These are phyloP conservation scores for Annona cherimola DNA, from an alignment of 164 flowering plant species.

Conservation along the genomic window DNA sequence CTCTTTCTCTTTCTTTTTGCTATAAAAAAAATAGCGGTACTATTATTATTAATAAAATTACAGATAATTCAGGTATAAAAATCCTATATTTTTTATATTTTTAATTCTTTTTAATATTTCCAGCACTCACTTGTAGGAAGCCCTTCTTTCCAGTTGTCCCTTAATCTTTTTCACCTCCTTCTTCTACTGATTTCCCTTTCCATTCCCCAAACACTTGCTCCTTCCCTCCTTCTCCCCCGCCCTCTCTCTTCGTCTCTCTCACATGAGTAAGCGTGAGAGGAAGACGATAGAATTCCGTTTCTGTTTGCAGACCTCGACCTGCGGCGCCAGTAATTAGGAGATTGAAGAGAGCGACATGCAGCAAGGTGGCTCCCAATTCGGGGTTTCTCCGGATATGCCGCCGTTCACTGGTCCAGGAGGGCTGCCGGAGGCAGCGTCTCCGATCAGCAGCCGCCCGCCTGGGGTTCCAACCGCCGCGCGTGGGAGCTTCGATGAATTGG, in stretches of 20 bases:
- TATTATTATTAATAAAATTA: background rate
- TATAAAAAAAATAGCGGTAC: no score
- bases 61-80: background rate
- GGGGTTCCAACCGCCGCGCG: background rate
- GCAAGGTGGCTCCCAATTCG: constrained; percentile 43
- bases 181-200: constrained; percentile 15
- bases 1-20: constrained; percentile 2
- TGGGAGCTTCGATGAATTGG: constrained; percentile 32
- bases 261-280: constrained; percentile 5
- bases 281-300: constrained; percentile 3
- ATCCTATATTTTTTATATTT: no score
- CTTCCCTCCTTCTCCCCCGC: constrained; percentile 7
- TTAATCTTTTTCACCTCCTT: constrained; percentile 17
- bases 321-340: background rate
- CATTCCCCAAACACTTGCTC: constrained; percentile 15
- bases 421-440: constrained; percentile 33
- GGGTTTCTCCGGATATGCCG: constrained; percentile 32
- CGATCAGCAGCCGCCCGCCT: constrained; percentile 51
- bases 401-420: constrained; percentile 16
- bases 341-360: no score
- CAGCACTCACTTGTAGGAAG: constrained; percentile 29
- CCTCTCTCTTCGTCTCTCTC: constrained; percentile 12
- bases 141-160: constrained; percentile 44
- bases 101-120: no score
- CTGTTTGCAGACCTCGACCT: background rate